A percentile compares a stretch with the other conserved stretches of the same genome.
phyloP scores from a whole-genome alignment of 306 rosid species.

The Sicyos baderoa region DNA sequence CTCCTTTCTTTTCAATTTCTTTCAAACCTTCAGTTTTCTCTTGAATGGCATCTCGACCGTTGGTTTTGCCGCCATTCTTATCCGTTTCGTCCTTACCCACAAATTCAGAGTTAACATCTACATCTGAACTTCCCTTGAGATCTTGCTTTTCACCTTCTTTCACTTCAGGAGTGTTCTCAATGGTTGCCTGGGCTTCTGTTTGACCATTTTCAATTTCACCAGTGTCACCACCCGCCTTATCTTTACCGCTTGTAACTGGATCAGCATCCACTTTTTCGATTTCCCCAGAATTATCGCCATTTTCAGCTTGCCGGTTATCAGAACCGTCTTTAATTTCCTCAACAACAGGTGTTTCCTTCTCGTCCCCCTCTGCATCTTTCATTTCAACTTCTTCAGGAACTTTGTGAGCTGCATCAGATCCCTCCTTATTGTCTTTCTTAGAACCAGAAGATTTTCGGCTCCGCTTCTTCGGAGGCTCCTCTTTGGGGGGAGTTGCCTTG shows the following conservation, averaged over 20 bases:
- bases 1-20: constrained; percentile 23
- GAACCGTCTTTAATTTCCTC: constrained; percentile 21
- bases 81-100: background rate
- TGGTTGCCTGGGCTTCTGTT: constrained; percentile 19
- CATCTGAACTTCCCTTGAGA: background rate
- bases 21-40: constrained; percentile 26
- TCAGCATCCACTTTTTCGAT: constrained; percentile 15
- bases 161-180: background rate
- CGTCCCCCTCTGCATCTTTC: constrained; percentile 31
- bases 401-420: constrained; percentile 29
- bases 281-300: constrained; percentile 28
- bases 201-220: constrained; percentile 29
- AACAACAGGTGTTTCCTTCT: constrained; percentile 17
- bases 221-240: constrained; percentile 5
- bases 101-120: background rate
- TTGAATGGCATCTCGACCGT: constrained; percentile 8
- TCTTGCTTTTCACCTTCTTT: constrained; percentile 10
- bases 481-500: constrained; percentile 55
- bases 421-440: constrained; percentile 52
- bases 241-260: constrained; percentile 6
- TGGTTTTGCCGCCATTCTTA: background rate
- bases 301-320: constrained; percentile 22
- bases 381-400: constrained; percentile 25
- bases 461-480: constrained; percentile 60
- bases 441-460: constrained; percentile 55